Evolutionary conservation across 441 rosid species (phyloP).

Genomic region (Erysimum cheiri): DNA sequence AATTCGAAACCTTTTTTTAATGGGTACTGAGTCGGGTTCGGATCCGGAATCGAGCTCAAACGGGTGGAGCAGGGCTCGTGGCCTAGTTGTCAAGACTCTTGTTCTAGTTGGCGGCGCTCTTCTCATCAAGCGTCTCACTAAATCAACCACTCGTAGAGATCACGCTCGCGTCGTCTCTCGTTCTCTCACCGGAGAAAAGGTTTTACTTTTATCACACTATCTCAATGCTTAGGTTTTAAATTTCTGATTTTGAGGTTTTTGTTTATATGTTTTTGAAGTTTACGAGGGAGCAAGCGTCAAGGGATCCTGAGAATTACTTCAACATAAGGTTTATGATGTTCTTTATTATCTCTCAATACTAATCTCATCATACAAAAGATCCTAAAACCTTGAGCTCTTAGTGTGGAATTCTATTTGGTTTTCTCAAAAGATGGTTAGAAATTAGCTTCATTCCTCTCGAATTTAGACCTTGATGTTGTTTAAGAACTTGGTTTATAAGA

Average conservation of each 20-base stretch:
- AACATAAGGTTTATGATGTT: constrained; percentile 66
- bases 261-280: constrained; percentile 47
- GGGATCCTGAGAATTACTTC: constrained; percentile 90
- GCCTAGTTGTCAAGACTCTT: constrained; percentile 67
- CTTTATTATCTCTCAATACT: constrained; percentile 4
- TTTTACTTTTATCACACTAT: constrained; percentile 4
- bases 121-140: constrained; percentile 83
- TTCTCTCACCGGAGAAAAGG: constrained; percentile 85
- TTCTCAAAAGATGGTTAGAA: too few species aligned
- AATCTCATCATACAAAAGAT: background rate
- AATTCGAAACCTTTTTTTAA: constrained; percentile 27
- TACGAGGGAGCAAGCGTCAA: constrained; percentile 84
- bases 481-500: background rate
- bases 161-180: constrained; percentile 78
- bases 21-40: constrained; percentile 56
- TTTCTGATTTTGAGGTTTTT: constrained; percentile 18
- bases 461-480: background rate
- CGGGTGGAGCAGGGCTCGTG: constrained; percentile 84
- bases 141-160: constrained; percentile 94
- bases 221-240: constrained; percentile 7
- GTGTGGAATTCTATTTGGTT: background rate
- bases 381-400: background rate
- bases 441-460: background rate
- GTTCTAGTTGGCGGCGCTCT: constrained; percentile 78
- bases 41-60: constrained; percentile 58